These are phyloP conservation scores for Nakazawaea wickerhamii DNA, from an alignment of 805 yeast species.

Conservation along the genomic window DNA sequence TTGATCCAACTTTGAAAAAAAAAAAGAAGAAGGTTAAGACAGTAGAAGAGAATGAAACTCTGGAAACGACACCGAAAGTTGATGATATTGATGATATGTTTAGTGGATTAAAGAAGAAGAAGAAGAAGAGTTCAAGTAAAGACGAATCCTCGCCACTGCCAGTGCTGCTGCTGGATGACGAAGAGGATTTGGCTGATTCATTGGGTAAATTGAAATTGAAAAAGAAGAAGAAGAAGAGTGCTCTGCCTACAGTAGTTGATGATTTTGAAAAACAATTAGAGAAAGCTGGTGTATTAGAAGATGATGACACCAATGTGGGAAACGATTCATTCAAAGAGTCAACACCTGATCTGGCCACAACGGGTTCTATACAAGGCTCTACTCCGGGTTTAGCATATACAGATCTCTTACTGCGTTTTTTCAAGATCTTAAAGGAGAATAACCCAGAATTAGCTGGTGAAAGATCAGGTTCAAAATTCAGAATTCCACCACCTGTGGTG, in stretches of 20 bases:
- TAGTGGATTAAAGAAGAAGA: constrained; percentile 78
- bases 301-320: constrained; percentile 17
- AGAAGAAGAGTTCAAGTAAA: constrained; percentile 57
- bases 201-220: constrained; percentile 69
- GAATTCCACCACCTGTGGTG: constrained; percentile 96
- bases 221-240: constrained; percentile 76
- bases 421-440: constrained; percentile 78
- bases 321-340: constrained; percentile 21
- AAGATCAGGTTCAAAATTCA: constrained; percentile 83
- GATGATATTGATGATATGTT: constrained; percentile 56
- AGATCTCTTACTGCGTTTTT: constrained; percentile 77
- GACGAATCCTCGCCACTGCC: constrained; percentile 16
- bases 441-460: constrained; percentile 99
- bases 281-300: constrained; percentile 78
- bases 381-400: constrained; percentile 68
- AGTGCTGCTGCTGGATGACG: constrained; percentile 23
- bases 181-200: constrained; percentile 47
- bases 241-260: constrained; percentile 50
- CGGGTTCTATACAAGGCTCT: constrained; percentile 25
- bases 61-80: constrained; percentile 23
- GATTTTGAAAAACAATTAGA: constrained; percentile 89
- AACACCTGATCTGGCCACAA: constrained; percentile 25
- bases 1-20: constrained; percentile 72
- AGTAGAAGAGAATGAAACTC: constrained; percentile 33
- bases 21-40: constrained; percentile 64